Percentiles rank a stretch among this genome's conserved stretches.
phyloP scores from a whole-genome alignment of 768 basidiomycete species.

The Pleurotus pulmonarius region DNA sequence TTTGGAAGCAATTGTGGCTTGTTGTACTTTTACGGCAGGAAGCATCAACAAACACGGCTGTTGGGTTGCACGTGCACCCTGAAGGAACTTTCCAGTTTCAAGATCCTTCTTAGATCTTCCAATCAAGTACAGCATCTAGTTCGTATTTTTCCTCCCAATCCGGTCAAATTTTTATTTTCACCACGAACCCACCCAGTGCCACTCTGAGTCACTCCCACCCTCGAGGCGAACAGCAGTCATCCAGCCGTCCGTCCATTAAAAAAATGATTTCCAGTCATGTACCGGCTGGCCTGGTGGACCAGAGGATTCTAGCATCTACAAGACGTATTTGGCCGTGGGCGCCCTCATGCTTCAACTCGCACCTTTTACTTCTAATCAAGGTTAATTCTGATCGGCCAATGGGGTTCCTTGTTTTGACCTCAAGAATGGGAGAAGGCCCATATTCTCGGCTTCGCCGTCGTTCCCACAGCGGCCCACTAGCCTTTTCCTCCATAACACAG shows the following conservation, averaged over 20 bases:
- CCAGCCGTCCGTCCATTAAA: too few species aligned
- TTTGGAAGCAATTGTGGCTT: slow-evolving; percentile 45
- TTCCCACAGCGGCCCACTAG: slow-evolving; percentile 1
- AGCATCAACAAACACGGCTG: slow-evolving; percentile 48
- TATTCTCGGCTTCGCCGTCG: slow-evolving; percentile 1
- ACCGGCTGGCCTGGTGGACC: slow-evolving; percentile 8
- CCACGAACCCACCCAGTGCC: not conserved
- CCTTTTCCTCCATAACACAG: not conserved
- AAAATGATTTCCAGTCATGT: not conserved
- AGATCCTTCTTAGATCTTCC: slow-evolving; percentile 30
- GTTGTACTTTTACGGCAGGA: slow-evolving; percentile 48
- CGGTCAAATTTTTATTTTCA: not conserved
- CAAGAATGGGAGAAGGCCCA: not conserved
- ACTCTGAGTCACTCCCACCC: not conserved
- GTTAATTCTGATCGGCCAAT: slow-evolving; percentile 28
- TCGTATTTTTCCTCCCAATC: slow-evolving; percentile 21
- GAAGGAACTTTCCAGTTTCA: slow-evolving; percentile 33
- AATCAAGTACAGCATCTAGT: slow-evolving; percentile 22
- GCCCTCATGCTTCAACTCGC: slow-evolving; percentile 22
- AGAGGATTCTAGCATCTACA: slow-evolving; percentile 13
- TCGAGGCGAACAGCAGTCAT: too few species aligned
- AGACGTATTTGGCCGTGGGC: slow-evolving; percentile 20
- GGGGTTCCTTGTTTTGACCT: slow-evolving; percentile 8
- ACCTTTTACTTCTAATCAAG: slow-evolving; percentile 17
- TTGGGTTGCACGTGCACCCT: slow-evolving; percentile 41